Percentiles rank a stretch among this genome's conserved stretches.
Conservation (phyloP, 768 basidiomycete genomes). For the Mycena venus region DNA sequence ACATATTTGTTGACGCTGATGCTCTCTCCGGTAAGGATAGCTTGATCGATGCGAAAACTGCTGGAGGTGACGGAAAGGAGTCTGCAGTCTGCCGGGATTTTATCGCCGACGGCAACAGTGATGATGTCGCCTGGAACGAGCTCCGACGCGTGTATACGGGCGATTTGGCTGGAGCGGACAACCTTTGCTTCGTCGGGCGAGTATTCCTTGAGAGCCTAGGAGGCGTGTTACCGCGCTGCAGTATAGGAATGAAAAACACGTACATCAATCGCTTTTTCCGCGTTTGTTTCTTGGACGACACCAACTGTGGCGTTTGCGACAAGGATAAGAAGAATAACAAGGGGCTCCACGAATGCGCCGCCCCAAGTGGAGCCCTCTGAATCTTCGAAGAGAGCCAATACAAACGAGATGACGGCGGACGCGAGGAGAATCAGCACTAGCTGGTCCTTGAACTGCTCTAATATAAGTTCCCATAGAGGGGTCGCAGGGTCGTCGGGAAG, state of each 20-base stretch:
- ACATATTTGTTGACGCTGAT: conserved; percentile 87
- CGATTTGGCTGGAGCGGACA: conserved; percentile 76
- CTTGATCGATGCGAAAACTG: conserved; percentile 96
- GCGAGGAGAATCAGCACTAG: conserved; percentile 96
- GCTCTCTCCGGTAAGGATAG: conserved; percentile 96
- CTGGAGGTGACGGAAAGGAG: conserved; percentile 91
- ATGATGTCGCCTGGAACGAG: conserved; percentile 97
- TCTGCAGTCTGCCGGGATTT: conserved; percentile 94
- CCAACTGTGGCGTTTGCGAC: conserved; percentile 98
- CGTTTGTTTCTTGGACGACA: conserved; percentile 96
- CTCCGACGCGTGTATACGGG: conserved; percentile 85
- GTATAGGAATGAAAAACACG: conserved; percentile 47
- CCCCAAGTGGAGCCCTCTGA: conserved; percentile 73
- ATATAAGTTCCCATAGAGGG: conserved; percentile 92
- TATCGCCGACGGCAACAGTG: conserved; percentile 92
- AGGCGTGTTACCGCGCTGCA: conserved; percentile 21
- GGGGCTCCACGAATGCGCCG: conserved; percentile 95
- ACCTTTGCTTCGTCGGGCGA: conserved; percentile 97
- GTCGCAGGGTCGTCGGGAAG: conserved; percentile 94
- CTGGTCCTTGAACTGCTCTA: conserved; percentile 99
- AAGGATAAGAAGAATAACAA: conserved; percentile 95
- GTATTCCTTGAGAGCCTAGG: conserved; percentile 94
- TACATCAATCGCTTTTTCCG: conserved; percentile 97
- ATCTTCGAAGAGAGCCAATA: conserved; percentile 91
- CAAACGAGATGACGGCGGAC: conserved; percentile 93